phyloP scores from a whole-genome alignment of 129 eudicot species.

The Lactuca saligna region DNA sequence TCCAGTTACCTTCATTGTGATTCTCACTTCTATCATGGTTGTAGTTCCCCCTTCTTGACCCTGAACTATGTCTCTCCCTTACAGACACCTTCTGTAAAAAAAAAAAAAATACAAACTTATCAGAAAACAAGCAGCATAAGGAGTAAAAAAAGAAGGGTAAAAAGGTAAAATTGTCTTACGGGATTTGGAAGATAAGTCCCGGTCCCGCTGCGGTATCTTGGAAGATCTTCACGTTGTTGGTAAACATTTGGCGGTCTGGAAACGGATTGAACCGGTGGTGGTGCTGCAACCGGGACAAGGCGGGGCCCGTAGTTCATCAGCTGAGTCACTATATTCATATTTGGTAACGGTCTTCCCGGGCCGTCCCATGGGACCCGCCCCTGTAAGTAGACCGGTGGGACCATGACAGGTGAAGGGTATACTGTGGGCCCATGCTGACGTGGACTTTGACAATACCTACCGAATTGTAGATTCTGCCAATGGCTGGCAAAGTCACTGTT shows the following conservation, averaged over 20 bases:
- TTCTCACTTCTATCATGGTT: slow-evolving; percentile 67
- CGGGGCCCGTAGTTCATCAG: slow-evolving; percentile 72
- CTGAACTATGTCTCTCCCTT: slow-evolving; percentile 64
- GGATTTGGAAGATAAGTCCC: slow-evolving; percentile 95
- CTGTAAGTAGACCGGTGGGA: slow-evolving; percentile 75
- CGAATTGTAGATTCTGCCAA: slow-evolving; percentile 84
- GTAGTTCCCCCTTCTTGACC: slow-evolving; percentile 73
- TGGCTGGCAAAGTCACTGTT: slow-evolving; percentile 86
- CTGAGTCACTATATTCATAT: slow-evolving; percentile 63
- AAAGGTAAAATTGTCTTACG: slow-evolving; percentile 39
- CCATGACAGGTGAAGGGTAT: slow-evolving; percentile 74
- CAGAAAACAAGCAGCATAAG: not conserved
- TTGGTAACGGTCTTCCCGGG: slow-evolving; percentile 72
- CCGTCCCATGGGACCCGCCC: slow-evolving; percentile 89
- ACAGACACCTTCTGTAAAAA: slow-evolving; percentile 53
- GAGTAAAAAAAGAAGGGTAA: not conserved
- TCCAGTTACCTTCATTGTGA: slow-evolving; percentile 76
- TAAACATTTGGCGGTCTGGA: slow-evolving; percentile 68
- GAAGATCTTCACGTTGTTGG: slow-evolving; percentile 70
- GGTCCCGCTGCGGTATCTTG: slow-evolving; percentile 89
- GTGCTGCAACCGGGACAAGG: slow-evolving; percentile 61
- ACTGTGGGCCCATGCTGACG: slow-evolving; percentile 42
- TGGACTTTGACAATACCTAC: slow-evolving; percentile 79
- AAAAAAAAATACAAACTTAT: slow-evolving; percentile 19
- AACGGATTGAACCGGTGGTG: slow-evolving; percentile 45